Evolutionary conservation across 2,329 filamentous ascomycete species (phyloP).

Genomic region (Aspergillus calidoustus): DNA sequence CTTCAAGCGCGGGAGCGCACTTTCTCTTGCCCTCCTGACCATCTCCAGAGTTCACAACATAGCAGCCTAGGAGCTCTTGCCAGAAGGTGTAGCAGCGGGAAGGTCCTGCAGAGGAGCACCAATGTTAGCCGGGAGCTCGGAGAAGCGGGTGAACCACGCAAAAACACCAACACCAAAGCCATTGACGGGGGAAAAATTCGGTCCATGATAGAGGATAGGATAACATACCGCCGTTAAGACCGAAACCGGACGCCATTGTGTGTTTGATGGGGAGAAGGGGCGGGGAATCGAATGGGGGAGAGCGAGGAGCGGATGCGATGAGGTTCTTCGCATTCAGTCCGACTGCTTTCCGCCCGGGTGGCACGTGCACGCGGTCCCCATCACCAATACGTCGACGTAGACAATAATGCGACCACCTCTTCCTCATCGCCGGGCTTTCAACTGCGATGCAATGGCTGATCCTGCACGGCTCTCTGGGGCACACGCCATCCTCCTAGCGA

Average conservation of each 20-base stretch:
- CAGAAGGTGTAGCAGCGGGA: constrained; percentile 97
- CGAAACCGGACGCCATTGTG: constrained; percentile 57
- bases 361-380: constrained; percentile 24
- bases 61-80: constrained; percentile 98
- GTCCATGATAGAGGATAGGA: neutral
- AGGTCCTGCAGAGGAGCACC: constrained; percentile 54
- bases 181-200: constrained; percentile 6
- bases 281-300: constrained; percentile 27
- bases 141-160: constrained; percentile 21
- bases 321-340: constrained; percentile 33
- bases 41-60: constrained; percentile 86
- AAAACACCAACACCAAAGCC: constrained; percentile 20
- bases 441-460: constrained; percentile 41
- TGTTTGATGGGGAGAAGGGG: constrained; percentile 22
- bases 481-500: constrained; percentile 63
- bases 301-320: constrained; percentile 35
- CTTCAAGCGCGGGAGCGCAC: constrained; percentile 82
- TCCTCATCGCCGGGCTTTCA: constrained; percentile 20
- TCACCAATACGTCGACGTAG: constrained; percentile 18
- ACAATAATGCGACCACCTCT: constrained; percentile 30
- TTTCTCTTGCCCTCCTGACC: constrained; percentile 86
- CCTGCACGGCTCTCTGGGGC: constrained; percentile 54
- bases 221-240: constrained; percentile 59
- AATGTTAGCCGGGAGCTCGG: constrained; percentile 30
- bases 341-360: constrained; percentile 25